Conservation (phyloP, 805 yeast species). For the Candida odintsovae region DNA sequence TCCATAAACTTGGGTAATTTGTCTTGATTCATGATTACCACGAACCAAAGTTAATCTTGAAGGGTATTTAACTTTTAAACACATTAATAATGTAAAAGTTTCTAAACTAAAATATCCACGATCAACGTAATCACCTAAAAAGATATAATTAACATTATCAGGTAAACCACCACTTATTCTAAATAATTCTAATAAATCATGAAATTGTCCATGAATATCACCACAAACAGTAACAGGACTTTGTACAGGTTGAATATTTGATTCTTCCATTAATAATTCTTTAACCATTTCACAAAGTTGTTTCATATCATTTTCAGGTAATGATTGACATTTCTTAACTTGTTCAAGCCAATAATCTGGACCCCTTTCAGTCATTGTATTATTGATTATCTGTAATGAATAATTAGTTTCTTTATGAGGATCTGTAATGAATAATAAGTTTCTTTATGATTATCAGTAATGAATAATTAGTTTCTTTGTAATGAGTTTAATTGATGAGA, state of each 20-base stretch:
- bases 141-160: slow-evolving; percentile 84
- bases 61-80: slow-evolving; percentile 90
- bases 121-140: slow-evolving; percentile 92
- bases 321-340: slow-evolving; percentile 70
- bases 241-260: slow-evolving; percentile 90
- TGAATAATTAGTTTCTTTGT: no score
- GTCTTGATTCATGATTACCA: slow-evolving; percentile 94
- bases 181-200: slow-evolving; percentile 87
- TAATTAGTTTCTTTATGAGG: no score
- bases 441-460: no score
- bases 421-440: no score
- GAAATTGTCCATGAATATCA: slow-evolving; percentile 95
- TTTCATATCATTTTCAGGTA: slow-evolving; percentile 89
- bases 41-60: slow-evolving; percentile 85
- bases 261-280: slow-evolving; percentile 87
- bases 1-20: slow-evolving; percentile 94
- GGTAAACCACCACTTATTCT: slow-evolving; percentile 95
- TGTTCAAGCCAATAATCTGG: slow-evolving; percentile 92
- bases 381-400: no score
- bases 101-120: slow-evolving; percentile 83
- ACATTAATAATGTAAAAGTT: slow-evolving; percentile 81
- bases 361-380: slow-evolving; percentile 64
- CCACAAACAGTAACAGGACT: slow-evolving; percentile 98
- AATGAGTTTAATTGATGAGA: no score
- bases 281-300: slow-evolving; percentile 83